These are phyloP conservation scores for Tylopilus sp. DNA, from an alignment of 768 basidiomycete genomes.

Conservation along the genomic window DNA sequence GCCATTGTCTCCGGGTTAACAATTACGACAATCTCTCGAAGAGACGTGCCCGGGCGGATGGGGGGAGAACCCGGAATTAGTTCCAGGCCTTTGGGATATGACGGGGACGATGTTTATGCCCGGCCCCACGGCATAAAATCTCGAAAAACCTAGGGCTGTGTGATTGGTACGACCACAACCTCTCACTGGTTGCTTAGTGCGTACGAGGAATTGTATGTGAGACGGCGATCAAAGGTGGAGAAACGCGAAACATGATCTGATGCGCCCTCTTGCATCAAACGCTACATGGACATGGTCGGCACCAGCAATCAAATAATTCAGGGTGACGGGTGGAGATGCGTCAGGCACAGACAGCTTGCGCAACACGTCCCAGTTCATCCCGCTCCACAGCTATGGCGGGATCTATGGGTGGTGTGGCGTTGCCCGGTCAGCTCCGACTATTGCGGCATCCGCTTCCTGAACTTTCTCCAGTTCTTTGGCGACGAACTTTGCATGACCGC, in stretches of 20 bases:
- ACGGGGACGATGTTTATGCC: no score
- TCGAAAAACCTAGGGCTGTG: neutral
- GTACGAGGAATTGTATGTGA: neutral
- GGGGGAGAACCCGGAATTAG: no score
- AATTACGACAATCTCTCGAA: no score
- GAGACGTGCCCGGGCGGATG: no score
- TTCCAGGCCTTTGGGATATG: no score
- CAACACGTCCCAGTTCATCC: constrained; percentile 22
- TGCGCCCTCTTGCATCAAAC: neutral
- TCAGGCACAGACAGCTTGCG: constrained; percentile 20
- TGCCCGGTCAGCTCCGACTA: neutral
- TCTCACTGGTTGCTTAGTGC: neutral
- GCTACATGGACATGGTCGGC: no score
- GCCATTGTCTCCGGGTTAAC: no score
- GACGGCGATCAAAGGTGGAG: neutral
- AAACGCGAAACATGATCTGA: neutral
- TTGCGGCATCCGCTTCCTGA: constrained; percentile 8
- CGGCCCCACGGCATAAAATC: neutral
- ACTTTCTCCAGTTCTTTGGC: constrained; percentile 60
- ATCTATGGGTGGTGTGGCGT: constrained; percentile 1
- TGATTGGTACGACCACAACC: neutral
- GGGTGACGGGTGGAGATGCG: neutral
- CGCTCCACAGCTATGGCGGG: constrained; percentile 9
- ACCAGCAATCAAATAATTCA: neutral
- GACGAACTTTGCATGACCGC: constrained; percentile 69